phyloP scores from a whole-genome alignment of 164 flowering plant species.

The Cinnamomum micranthum region DNA sequence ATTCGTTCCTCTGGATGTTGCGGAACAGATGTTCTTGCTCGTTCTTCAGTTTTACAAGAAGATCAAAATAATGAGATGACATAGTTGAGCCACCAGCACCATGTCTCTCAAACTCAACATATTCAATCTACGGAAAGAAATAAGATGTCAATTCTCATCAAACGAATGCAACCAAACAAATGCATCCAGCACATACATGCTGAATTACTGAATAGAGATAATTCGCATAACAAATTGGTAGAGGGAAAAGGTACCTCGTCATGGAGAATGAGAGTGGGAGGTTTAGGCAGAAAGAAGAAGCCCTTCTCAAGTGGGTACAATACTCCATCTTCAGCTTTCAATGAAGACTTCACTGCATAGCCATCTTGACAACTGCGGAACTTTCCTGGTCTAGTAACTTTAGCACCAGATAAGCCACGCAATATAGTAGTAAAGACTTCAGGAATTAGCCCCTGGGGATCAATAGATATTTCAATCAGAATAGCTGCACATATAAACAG shows the following conservation, averaged over 20 bases:
- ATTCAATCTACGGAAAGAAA: conserved; percentile 56
- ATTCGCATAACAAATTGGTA: neutral
- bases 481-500: too few relatives aligned
- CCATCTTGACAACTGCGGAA: conserved; percentile 97
- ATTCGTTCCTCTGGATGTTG: conserved; percentile 93
- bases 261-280: conserved; percentile 96
- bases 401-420: conserved; percentile 92
- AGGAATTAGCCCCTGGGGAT: conserved; percentile 78
- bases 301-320: conserved; percentile 93
- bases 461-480: conserved; percentile 1
- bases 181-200: neutral
- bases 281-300: conserved; percentile 95
- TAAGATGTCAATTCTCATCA: neutral
- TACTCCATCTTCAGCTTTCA: conserved; percentile 99
- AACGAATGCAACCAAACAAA: neutral
- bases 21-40: conserved; percentile 94
- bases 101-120: conserved; percentile 96
- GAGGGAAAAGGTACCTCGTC: conserved; percentile 60
- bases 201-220: neutral
- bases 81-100: conserved; percentile 92
- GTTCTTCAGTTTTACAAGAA: conserved; percentile 69
- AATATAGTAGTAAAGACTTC: conserved; percentile 83
- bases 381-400: conserved; percentile 88
- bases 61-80: conserved; percentile 85
- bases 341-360: conserved; percentile 94